Evolutionary conservation across 805 yeast species (phyloP).

Genomic region (Barnettozyma vustinii): DNA sequence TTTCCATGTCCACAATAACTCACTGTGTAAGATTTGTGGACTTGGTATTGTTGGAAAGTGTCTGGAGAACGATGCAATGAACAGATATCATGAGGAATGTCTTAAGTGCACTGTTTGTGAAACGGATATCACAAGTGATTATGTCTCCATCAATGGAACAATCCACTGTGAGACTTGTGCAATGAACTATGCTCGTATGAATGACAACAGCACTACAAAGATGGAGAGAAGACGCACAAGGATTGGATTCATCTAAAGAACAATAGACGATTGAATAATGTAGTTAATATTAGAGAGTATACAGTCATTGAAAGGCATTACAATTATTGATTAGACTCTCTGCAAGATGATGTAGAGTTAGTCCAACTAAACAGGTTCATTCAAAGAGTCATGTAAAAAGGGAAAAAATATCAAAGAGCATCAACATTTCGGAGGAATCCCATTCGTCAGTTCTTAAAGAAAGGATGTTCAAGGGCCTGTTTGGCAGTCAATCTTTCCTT

Average conservation of each 20-base stretch:
- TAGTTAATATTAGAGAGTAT: too few species aligned
- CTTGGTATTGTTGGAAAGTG: conserved; percentile 87
- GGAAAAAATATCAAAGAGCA: too few species aligned
- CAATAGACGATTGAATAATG: not conserved
- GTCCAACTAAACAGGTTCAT: not conserved
- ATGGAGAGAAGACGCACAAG: conserved; percentile 26
- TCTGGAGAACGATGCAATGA: conserved; percentile 65
- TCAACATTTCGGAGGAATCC: not conserved
- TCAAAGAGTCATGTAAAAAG: not conserved
- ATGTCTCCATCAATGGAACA: conserved; percentile 41
- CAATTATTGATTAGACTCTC: not conserved
- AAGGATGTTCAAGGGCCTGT: conserved; percentile 77
- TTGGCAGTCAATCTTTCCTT: conserved; percentile 82
- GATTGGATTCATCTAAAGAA: conserved; percentile 15
- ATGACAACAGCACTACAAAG: conserved; percentile 1
- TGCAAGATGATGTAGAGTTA: not conserved
- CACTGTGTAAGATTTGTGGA: conserved; percentile 67
- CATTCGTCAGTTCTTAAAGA: conserved; percentile 25
- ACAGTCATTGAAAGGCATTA: not conserved
- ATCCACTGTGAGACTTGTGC: conserved; percentile 46
- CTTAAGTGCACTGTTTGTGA: conserved; percentile 63
- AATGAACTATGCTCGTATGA: conserved; percentile 4
- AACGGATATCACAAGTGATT: conserved; percentile 45
- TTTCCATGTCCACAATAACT: conserved; percentile 67
- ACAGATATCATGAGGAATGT: conserved; percentile 74